phyloP scores from a whole-genome alignment of 345 rosid genomes.

The Rubroshorea leprosula region DNA sequence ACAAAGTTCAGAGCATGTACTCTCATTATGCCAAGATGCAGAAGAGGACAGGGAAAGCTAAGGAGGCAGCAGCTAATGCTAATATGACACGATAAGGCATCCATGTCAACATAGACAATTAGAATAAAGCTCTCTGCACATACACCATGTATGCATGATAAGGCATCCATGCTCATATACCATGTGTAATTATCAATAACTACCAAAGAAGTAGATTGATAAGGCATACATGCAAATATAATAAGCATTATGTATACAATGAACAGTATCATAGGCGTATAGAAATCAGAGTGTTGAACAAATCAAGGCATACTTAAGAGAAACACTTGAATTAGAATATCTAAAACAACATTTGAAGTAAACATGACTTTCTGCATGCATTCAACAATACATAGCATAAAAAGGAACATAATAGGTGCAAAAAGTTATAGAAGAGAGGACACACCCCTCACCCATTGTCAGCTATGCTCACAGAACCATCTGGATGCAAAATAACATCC shows the following conservation, averaged over 20 bases:
- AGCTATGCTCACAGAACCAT: conserved; percentile 80
- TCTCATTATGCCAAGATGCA: too few species aligned
- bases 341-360: neutral
- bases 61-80: neutral
- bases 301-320: neutral
- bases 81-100: neutral
- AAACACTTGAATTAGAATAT: neutral
- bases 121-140: too few species aligned
- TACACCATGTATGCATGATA: too few species aligned
- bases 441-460: conserved; percentile 99
- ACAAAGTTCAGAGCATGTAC: neutral
- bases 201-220: neutral
- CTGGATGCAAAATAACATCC: conserved; percentile 56
- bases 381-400: neutral
- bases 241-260: neutral
- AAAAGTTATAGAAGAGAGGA: conserved; percentile 4
- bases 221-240: neutral
- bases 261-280: neutral
- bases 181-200: too few species aligned
- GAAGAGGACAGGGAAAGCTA: neutral
- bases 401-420: neutral
- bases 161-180: too few species aligned
- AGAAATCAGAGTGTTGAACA: neutral
- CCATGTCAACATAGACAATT: neutral
- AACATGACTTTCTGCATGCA: neutral